Base-by-base conservation (phyloP, 2,329 filamentous ascomycete genomes). In the Stachybotrys echinatus region DNA sequence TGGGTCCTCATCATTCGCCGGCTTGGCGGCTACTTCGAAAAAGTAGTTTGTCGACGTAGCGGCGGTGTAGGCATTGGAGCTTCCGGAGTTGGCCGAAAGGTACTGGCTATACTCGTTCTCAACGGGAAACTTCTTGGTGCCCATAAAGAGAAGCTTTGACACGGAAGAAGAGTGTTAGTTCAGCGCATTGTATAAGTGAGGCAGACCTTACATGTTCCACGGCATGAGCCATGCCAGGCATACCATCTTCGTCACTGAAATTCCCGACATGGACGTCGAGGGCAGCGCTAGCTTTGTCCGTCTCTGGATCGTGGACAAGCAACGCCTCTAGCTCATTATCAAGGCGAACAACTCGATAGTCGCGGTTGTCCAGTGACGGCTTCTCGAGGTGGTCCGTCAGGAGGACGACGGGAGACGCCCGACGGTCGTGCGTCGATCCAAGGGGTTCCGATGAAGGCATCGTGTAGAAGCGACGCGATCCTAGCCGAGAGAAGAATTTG, bases 61-160 rank as follows among this genome's bases (percentile, higher is more conserved):
- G 17, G 88, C 91, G 2, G 94, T 99, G 68, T 95, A 97, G 49
- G 94, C 94, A 67, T 99, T 99, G 23, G 92, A 96, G 63, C 87
- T 84, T 49, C 94, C 94, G 10, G 91, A 95, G 67, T 96, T 87
- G 52, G 89, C 80, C 47, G 91, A 88, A 48, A 99, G 81, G 67
- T 95, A 99, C 65, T 92, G 87, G 62, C 89, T 90, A 75, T 99
- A 99, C 56, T 88, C 92, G 68, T 99, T 97, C 71, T 96, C 92
- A 65, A 86, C 82, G 1, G 94, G 94, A 63, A 94, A 99, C 81
- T 97, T 99, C 69, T 96, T 87, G 7, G 94, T 99, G 46, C 94
- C 94, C 94, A 99, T 97, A 74, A 99, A 99, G 21, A 99, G 75
- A 56, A 96, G 74, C 78, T 85, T 48, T 27, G 14, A 34, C 3